A percentile compares a stretch with the other conserved stretches of the same genome.
phyloP scores from a whole-genome alignment of 2,329 filamentous ascomycete species.

The Neonectria punicea region DNA sequence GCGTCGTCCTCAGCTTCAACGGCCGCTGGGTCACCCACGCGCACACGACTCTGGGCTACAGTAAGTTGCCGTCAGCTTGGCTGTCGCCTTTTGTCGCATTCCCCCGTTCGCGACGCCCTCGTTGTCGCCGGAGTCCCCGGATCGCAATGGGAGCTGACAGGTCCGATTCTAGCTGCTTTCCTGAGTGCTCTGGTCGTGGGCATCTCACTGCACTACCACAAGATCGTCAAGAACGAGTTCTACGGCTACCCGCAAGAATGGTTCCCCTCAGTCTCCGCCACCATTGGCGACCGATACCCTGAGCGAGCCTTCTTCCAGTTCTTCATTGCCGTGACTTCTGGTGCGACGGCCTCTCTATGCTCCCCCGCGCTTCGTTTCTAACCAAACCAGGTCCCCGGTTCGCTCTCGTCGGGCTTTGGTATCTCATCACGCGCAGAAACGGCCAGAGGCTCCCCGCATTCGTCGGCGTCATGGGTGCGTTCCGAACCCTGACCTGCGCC shows the following conservation, averaged over 20 bases:
- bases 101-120: slow-evolving; percentile 8
- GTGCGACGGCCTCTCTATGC: slow-evolving; percentile 55
- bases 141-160: slow-evolving; percentile 33
- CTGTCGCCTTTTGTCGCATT: neutral
- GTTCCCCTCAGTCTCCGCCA: slow-evolving; percentile 96
- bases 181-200: slow-evolving; percentile 86
- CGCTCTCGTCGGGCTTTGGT: slow-evolving; percentile 90
- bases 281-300: slow-evolving; percentile 96
- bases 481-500: slow-evolving; percentile 92
- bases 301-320: slow-evolving; percentile 97
- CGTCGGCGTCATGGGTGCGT: slow-evolving; percentile 80
- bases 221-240: slow-evolving; percentile 98
- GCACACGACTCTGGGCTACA: slow-evolving; percentile 86
- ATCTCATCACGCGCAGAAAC: slow-evolving; percentile 83
- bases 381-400: slow-evolving; percentile 81
- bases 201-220: slow-evolving; percentile 86
- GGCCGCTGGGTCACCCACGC: slow-evolving; percentile 91
- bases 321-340: slow-evolving; percentile 96
- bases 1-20: slow-evolving; percentile 73
- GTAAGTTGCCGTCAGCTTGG: slow-evolving; percentile 57
- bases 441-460: slow-evolving; percentile 83
- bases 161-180: slow-evolving; percentile 74
- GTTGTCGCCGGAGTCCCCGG: neutral
- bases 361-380: slow-evolving; percentile 21
- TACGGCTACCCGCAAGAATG: slow-evolving; percentile 95